phyloP scores from a whole-genome alignment of 2,329 filamentous ascomycete genomes.

The Dichotomopilus funicola region DNA sequence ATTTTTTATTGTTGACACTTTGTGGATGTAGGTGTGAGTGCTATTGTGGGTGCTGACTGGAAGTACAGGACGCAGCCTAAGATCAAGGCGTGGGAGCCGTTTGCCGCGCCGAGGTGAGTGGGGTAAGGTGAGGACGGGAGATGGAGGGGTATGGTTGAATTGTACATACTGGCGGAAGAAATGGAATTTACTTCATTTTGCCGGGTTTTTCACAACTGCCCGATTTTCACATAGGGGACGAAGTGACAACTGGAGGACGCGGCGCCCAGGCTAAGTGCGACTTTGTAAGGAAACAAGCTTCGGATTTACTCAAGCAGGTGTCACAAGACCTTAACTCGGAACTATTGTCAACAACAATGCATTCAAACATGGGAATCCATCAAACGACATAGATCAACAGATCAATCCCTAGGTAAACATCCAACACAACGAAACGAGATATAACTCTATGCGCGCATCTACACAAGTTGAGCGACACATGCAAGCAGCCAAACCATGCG shows the following conservation, averaged over 20 bases:
- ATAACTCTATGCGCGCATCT: conserved; percentile 5
- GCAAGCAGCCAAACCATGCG: neutral
- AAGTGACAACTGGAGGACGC: no score
- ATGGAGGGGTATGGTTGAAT: conserved; percentile 1
- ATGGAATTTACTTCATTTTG: neutral
- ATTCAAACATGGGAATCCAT: no score
- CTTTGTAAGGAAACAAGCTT: no score
- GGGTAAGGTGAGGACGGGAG: neutral
- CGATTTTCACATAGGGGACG: no score
- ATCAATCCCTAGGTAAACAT: no score
- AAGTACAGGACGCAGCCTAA: conserved; percentile 30
- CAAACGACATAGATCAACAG: no score
- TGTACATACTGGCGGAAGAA: neutral
- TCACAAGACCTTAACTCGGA: no score
- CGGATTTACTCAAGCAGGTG: no score
- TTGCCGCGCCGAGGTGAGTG: conserved; percentile 26
- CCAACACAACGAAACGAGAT: neutral
- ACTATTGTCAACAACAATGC: no score
- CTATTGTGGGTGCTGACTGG: conserved; percentile 1
- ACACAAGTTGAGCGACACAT: conserved; percentile 6
- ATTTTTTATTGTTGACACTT: neutral
- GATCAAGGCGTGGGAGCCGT: conserved; percentile 31
- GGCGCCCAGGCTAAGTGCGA: no score
- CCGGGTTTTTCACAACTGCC: neutral
- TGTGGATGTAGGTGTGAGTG: neutral